Evolutionary conservation across 2,329 filamentous ascomycete genomes (phyloP).

Genomic region (Seiridium unicorne): DNA sequence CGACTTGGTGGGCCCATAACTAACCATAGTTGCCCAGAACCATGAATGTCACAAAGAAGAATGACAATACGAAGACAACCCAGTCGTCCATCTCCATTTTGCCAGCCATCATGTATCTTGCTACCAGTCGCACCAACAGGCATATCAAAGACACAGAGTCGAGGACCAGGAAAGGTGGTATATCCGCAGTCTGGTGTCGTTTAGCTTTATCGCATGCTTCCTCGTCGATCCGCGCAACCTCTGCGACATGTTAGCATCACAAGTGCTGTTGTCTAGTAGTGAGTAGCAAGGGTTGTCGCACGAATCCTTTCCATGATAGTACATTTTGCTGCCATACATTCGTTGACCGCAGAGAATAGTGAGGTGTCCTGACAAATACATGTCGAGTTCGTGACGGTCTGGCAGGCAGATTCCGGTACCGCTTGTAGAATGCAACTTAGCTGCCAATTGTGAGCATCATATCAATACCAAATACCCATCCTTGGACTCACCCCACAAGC

Average conservation of each 20-base stretch:
- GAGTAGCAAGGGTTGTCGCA: background rate
- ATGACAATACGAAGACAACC: slow-evolving; percentile 3
- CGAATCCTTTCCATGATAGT: slow-evolving; percentile 8
- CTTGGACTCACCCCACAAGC: background rate
- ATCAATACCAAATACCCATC: background rate
- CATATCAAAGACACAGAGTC: slow-evolving; percentile 2
- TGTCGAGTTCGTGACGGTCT: slow-evolving; percentile 11
- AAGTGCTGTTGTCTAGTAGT: background rate
- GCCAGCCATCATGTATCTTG: background rate
- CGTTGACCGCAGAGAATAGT: slow-evolving; percentile 4
- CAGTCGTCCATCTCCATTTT: slow-evolving; percentile 7
- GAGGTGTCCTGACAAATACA: slow-evolving; percentile 19
- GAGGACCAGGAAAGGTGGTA: slow-evolving; percentile 6
- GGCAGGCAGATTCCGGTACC: slow-evolving; percentile 10
- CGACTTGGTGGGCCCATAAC: background rate
- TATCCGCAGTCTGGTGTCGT: slow-evolving; percentile 6
- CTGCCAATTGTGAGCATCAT: background rate
- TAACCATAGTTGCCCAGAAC: slow-evolving; percentile 8
- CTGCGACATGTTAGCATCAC: background rate
- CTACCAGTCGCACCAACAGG: slow-evolving; percentile 3
- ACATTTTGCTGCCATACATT: slow-evolving; percentile 30
- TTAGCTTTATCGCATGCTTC: slow-evolving; percentile 9
- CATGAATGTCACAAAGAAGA: slow-evolving; percentile 7
- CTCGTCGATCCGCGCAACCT: slow-evolving; percentile 7
- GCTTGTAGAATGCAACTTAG: slow-evolving; percentile 6